Evolutionary conservation across 2,329 filamentous ascomycete species (phyloP), one percentile per base, ranked within the genome.

Genomic region (Aspergillus puulaauensis): DNA sequence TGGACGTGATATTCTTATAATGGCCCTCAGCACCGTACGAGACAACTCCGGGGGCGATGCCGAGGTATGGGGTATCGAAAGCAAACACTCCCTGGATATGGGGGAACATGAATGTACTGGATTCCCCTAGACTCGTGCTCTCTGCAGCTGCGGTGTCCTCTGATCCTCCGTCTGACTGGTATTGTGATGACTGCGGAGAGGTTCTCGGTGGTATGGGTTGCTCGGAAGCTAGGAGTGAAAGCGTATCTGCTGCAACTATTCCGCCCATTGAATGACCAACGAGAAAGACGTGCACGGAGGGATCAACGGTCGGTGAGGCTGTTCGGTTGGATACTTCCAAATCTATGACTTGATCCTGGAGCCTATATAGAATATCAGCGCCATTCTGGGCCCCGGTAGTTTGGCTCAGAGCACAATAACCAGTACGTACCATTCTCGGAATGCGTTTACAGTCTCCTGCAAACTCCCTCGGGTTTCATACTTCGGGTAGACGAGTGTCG

Each of bases 291-390:
- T 87, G 88, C 19, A 96, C 91, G 0, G 89, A 91, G 5, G 92
- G 91, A 60, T 96, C 91, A 62, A 96, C 83, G 0, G 90, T 96
- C 0, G 93, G 93, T 5, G 89, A 93, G 1, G 90, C 85, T 0
- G 91, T 93, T 46, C 83, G 82, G 65, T 90, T 89, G 27, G 83
- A 86, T 57, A 97, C 93, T 76, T 99, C 93, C 68, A 97, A 81
- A 73, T 98, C 95, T 67, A 98, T 97, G 66, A 98, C 90, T 67
- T 90, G 90, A 71, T 97, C 89, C 64, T 93, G 86, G 15, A 98
- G 85, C 91, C 89, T 91, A 43, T 8, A 54, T 33, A 23, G 2
- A 19, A 49, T 19, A 31, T 43, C 24, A 52, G 35, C 21, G 7
- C 21, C 24, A 9, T 39, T 23, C 12, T 21, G 5, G 11, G 15